These are phyloP conservation scores for Boletus fagicola DNA, from an alignment of 768 basidiomycete species.

Conservation along the genomic window DNA sequence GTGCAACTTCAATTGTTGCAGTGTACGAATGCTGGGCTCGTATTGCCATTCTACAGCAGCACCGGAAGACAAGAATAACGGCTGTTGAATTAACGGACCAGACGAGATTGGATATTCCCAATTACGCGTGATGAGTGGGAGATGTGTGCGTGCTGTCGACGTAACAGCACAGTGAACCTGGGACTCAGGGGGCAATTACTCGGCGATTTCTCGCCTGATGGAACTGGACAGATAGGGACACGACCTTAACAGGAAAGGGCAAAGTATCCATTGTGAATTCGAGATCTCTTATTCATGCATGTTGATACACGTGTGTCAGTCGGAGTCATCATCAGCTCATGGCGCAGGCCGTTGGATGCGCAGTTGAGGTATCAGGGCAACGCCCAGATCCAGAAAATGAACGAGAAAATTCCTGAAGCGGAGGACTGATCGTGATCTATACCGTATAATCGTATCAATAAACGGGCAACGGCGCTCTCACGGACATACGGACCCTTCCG, in stretches of 20 bases:
- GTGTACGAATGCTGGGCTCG: constrained; percentile 4
- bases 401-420: constrained; percentile 19
- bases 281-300: constrained; percentile 9
- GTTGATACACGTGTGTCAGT: constrained; percentile 27
- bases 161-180: constrained; percentile 22
- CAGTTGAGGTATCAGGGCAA: constrained; percentile 19
- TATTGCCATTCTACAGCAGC: constrained; percentile 8
- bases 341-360: constrained; percentile 7
- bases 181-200: constrained; percentile 18
- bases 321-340: constrained; percentile 11
- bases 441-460: constrained; percentile 23
- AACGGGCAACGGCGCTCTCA: constrained; percentile 22
- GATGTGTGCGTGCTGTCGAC: constrained; percentile 22
- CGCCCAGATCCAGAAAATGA: constrained; percentile 22
- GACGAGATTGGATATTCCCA: constrained; percentile 13
- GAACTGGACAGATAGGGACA: constrained; percentile 14
- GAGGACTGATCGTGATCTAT: constrained; percentile 23
- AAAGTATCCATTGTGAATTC: constrained; percentile 8
- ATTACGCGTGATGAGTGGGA: constrained; percentile 22
- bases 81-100: constrained; percentile 16
- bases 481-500: constrained; percentile 24
- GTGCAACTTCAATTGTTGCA: not conserved
- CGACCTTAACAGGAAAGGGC: constrained; percentile 8
- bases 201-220: constrained; percentile 20
- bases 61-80: constrained; percentile 2